Percentiles rank a stretch among this genome's conserved stretches.
Conservation (phyloP, 805 yeast species). For the Candida hispaniensis region DNA sequence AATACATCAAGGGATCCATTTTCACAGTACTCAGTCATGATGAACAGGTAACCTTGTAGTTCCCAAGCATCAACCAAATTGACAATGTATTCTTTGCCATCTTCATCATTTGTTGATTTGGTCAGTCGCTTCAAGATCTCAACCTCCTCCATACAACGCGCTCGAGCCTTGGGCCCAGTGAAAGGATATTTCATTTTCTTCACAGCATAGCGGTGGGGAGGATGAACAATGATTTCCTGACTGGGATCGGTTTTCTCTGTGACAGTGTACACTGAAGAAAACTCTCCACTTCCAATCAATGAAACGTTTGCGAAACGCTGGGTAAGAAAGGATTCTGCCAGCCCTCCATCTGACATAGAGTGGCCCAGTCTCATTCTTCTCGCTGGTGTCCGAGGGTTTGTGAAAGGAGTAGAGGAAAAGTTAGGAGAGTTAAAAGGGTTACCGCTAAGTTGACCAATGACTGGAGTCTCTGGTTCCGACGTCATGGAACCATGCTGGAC, state of each 20-base stretch:
- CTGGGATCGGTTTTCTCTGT: slow-evolving; percentile 41
- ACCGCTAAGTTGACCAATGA: slow-evolving; percentile 2
- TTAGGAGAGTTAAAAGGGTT: slow-evolving; percentile 12
- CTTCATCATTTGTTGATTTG: slow-evolving; percentile 29
- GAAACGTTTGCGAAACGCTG: slow-evolving; percentile 54
- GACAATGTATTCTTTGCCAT: slow-evolving; percentile 68
- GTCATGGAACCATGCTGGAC: slow-evolving; percentile 4
- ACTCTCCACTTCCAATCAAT: slow-evolving; percentile 75
- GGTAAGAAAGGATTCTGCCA: slow-evolving; percentile 28
- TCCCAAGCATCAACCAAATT: slow-evolving; percentile 83
- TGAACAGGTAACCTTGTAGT: slow-evolving; percentile 55
- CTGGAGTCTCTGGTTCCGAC: slow-evolving; percentile 8
- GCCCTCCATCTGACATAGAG: slow-evolving; percentile 16
- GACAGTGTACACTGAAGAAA: slow-evolving; percentile 79
- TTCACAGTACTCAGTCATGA: slow-evolving; percentile 92
- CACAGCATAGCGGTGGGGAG: slow-evolving; percentile 55
- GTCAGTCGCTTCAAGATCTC: slow-evolving; percentile 39
- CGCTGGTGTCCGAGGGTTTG: slow-evolving; percentile 15
- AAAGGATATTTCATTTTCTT: slow-evolving; percentile 69
- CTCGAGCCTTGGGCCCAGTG: slow-evolving; percentile 47
- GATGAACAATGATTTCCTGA: slow-evolving; percentile 13
- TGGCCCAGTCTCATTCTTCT: slow-evolving; percentile 6
- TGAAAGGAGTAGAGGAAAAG: slow-evolving; percentile 5
- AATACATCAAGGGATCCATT: slow-evolving; percentile 83
- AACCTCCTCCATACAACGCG: slow-evolving; percentile 62